Evolutionary conservation across 441 rosid species (phyloP), one percentile per base, ranked within the genome.

Genomic region (Arabidopsis lyrata): DNA sequence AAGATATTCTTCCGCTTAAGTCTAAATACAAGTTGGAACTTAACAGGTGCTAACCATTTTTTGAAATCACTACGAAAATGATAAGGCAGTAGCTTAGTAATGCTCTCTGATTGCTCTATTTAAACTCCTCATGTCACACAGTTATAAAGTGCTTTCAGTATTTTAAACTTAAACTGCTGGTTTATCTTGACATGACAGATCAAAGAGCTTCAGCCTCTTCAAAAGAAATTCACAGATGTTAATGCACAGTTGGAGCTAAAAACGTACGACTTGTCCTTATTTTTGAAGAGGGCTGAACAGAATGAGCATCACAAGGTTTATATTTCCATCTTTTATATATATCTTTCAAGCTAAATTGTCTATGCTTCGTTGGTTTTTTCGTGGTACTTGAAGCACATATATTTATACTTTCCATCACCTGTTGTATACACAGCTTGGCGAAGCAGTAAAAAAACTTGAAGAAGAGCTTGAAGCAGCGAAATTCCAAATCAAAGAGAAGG

Each of bases 281-380:
- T 96, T 80, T 84, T 93, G 73, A 88, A 86, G 76, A 88, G 97
- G 77, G 97, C 93, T 58, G 97, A 96, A 85, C 97, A 93, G 81
- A 96, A 96, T 83, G 98, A 91, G 84, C 97, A 93, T 80, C 98
- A 93, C 71, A 93, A 93, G 99, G 99, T 96, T 59, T 59, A 6
- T 55, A 52, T 35, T 72, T 27, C 53, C 22, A 38, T 66, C 59
- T 69, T 64, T 24, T 55, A 61, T 74, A 58, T 48, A 39, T 36
- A 62, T 49, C 36, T 78, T 61, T 53, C 36, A 20, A 45, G 49
- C 48, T 45, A 27, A 36, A 72, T 47, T 66, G 61, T 50, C 41
- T 27, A 47, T 27, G 31, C 58, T 68, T 70, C 15, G 50, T 44
- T 68, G 54, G 36, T 27, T 31, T 76, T 38, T 63, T 36, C 6